Evolutionary conservation across 305 asterid genomes (phyloP).

Genomic region (Fraxinus velutina): DNA sequence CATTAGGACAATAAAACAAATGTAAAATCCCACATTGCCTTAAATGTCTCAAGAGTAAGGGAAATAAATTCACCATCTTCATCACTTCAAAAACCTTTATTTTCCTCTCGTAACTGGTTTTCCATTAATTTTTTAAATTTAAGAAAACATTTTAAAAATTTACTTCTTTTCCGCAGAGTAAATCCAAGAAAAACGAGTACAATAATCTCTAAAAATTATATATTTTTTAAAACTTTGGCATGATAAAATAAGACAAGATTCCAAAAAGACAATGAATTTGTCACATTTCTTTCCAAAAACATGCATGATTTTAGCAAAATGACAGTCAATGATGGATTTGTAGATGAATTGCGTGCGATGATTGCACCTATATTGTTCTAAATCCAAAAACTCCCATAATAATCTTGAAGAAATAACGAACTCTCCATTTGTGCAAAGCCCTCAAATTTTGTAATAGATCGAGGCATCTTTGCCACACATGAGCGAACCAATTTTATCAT

Average conservation of each 20-base stretch:
- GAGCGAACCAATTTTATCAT: neutral
- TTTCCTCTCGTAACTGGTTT: neutral
- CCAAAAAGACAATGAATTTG: neutral
- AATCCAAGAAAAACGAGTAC: neutral
- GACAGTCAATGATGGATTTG: neutral
- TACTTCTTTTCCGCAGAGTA: neutral
- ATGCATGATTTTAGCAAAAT: neutral
- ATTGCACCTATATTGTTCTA: neutral
- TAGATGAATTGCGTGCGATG: neutral
- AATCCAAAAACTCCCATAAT: neutral
- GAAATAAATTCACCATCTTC: neutral
- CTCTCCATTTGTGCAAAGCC: neutral
- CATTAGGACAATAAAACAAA: neutral
- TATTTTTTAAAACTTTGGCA: neutral
- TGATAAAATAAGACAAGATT: neutral
- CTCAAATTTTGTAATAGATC: neutral
- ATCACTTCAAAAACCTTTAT: neutral
- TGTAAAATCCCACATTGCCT: neutral
- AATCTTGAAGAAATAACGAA: neutral
- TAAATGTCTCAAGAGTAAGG: neutral
- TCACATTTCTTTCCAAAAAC: neutral
- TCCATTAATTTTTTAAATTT: neutral
- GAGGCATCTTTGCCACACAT: neutral
- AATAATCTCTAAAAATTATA: neutral
- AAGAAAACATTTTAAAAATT: neutral